phyloP scores from a whole-genome alignment of 2,329 filamentous ascomycete species.

The Monosporascus sp. region DNA sequence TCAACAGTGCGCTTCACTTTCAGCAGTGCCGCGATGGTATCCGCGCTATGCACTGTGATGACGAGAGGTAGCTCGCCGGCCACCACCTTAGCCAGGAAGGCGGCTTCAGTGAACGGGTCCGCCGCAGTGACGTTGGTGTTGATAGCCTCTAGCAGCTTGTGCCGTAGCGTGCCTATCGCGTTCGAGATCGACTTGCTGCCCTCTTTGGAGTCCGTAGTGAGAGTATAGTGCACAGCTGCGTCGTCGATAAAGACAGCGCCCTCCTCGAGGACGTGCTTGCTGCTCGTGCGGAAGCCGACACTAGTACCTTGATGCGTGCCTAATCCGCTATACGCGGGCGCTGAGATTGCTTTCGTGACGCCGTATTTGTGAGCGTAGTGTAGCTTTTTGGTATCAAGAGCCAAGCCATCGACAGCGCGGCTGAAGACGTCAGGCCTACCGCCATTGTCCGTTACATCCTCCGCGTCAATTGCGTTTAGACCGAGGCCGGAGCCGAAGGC shows the following conservation, averaged over 20 bases:
- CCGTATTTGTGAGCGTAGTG: constrained; percentile 47
- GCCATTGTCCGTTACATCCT: constrained; percentile 49
- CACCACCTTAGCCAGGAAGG: constrained; percentile 50
- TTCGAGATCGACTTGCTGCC: constrained; percentile 45
- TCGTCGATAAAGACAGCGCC: constrained; percentile 50
- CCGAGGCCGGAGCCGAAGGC: constrained; percentile 57
- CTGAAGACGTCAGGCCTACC: constrained; percentile 43
- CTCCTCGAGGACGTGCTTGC: constrained; percentile 38
- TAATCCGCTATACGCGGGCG: constrained; percentile 39
- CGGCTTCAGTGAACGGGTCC: constrained; percentile 41
- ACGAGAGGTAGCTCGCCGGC: constrained; percentile 48
- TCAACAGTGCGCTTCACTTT: constrained; percentile 54
- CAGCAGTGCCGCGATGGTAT: constrained; percentile 55
- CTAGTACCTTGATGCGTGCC: constrained; percentile 50
- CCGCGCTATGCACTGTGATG: constrained; percentile 56
- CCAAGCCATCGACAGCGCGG: constrained; percentile 52
- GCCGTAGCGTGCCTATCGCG: constrained; percentile 45
- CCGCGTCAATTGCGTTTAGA: constrained; percentile 57
- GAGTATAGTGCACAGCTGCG: constrained; percentile 52
- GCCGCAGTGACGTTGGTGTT: constrained; percentile 28
- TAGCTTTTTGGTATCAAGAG: constrained; percentile 51
- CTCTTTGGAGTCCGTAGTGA: constrained; percentile 41
- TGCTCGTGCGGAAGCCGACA: constrained; percentile 51
- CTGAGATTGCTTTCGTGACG: constrained; percentile 53
- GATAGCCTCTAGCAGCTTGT: constrained; percentile 48